Percentiles rank a stretch among this genome's conserved stretches.
Evolutionary conservation across 306 rosid genomes (phyloP).

Genomic region (Trifolium pratense): DNA sequence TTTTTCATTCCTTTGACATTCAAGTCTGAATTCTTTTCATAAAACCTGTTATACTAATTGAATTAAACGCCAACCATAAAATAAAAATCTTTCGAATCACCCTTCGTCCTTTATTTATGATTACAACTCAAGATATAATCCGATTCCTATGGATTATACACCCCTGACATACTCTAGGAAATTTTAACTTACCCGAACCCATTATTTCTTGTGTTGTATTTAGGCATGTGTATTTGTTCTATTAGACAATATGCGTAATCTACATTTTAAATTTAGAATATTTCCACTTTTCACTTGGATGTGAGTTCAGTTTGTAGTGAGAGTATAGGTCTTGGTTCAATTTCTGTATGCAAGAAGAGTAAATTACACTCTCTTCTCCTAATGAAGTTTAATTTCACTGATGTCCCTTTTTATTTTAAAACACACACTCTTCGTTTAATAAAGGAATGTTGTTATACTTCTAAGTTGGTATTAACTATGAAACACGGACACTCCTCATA

Average conservation of each 20-base stretch:
- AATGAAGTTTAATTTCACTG: background rate
- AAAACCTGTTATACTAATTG: slow-evolving; percentile 1
- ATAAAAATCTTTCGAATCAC: background rate
- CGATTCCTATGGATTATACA: background rate
- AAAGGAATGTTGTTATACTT: background rate
- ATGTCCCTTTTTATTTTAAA: background rate
- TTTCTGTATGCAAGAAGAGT: background rate
- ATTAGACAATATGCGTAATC: background rate
- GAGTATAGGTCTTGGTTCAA: background rate
- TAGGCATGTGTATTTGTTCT: slow-evolving; percentile 17
- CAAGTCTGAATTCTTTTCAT: background rate
- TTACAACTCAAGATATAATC: background rate
- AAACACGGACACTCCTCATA: no score
- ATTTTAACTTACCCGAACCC: background rate
- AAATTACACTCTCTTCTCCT: background rate
- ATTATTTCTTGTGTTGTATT: background rate
- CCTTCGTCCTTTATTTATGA: background rate
- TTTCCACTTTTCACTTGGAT: background rate
- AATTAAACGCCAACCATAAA: background rate
- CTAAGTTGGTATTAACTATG: no score
- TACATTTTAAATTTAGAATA: slow-evolving; percentile 2
- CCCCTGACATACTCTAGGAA: background rate
- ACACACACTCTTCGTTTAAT: background rate
- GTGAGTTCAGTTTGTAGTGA: background rate
- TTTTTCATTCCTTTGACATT: slow-evolving; percentile 14